Evolutionary conservation across 2,329 filamentous ascomycete species (phyloP).

Genomic region (Diaporthe vaccinii): DNA sequence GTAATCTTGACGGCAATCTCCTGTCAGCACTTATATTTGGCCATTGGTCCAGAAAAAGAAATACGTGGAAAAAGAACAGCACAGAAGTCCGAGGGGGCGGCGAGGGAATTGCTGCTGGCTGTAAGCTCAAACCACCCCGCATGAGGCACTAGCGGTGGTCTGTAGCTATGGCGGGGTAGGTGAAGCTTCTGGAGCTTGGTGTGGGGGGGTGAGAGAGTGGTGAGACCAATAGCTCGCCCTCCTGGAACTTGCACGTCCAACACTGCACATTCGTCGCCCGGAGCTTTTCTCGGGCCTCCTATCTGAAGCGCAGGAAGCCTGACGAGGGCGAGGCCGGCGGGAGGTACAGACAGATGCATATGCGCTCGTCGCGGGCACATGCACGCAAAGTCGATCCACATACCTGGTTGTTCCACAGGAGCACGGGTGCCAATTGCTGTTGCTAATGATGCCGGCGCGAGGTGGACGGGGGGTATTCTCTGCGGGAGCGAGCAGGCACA

Average conservation of each 20-base stretch:
- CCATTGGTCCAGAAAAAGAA: neutral
- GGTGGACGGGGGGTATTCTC: neutral
- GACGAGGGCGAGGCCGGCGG: neutral
- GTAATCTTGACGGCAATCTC: neutral
- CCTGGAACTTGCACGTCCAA: conserved; percentile 2
- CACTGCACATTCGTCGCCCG: neutral
- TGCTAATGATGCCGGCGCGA: neutral
- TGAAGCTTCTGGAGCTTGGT: conserved; percentile 27
- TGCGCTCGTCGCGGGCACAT: neutral
- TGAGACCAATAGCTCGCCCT: neutral
- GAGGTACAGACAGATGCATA: neutral
- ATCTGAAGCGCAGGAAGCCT: neutral
- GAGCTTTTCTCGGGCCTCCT: neutral
- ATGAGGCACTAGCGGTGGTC: conserved; percentile 14
- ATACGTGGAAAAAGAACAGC: neutral
- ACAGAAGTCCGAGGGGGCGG: neutral
- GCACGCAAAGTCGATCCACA: neutral
- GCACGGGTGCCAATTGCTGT: neutral
- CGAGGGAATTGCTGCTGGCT: conserved; percentile 1
- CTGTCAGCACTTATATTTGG: conserved; percentile 7
- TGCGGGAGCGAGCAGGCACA: conserved; percentile 6
- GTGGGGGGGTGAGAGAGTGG: neutral
- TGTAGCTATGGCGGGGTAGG: conserved; percentile 26
- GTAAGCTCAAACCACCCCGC: conserved; percentile 19
- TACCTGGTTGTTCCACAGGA: conserved; percentile 2